These are phyloP conservation scores for Syncephalastrum monosporum DNA, from an alignment of 371 early-diverging fungal genomes.

Conservation along the genomic window DNA sequence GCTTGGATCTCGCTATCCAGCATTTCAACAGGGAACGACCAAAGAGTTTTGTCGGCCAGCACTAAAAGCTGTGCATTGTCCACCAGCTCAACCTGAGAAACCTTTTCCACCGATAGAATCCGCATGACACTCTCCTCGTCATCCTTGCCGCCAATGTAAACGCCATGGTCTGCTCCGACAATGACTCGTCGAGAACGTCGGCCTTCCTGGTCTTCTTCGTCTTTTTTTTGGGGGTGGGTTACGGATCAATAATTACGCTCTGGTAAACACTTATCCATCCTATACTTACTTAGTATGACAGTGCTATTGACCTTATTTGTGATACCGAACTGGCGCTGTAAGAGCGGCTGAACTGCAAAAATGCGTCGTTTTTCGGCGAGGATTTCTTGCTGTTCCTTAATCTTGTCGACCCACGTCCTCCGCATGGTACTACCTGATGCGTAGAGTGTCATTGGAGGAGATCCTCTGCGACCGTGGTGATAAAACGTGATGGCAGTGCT, in stretches of 20 bases:
- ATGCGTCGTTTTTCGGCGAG: conserved; percentile 23
- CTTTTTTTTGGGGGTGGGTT: background rate
- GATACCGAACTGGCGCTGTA: conserved; percentile 12
- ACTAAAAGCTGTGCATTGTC: conserved; percentile 72
- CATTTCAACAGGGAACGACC: conserved; percentile 70
- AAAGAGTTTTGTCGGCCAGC: conserved; percentile 67
- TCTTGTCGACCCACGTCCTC: conserved; percentile 79
- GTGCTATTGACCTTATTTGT: conserved; percentile 22
- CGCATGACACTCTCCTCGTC: conserved; percentile 23
- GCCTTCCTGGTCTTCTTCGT: conserved; percentile 1
- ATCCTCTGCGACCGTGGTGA: conserved; percentile 74
- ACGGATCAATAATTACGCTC: background rate
- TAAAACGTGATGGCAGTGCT: conserved; percentile 69
- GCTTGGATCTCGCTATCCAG: conserved; percentile 48
- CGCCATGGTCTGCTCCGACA: conserved; percentile 38
- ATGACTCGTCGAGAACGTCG: conserved; percentile 11
- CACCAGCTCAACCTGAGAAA: conserved; percentile 78
- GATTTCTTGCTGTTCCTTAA: conserved; percentile 58
- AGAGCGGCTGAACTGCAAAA: conserved; percentile 48
- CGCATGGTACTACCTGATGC: conserved; percentile 71
- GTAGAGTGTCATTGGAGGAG: conserved; percentile 65
- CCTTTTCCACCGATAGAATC: conserved; percentile 71
- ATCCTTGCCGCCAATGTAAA: conserved; percentile 18
- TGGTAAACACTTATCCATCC: background rate
- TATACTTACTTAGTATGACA: conserved; percentile 9